phyloP scores from a whole-genome alignment of 129 eudicot genomes.

The Kitagawia praeruptora region DNA sequence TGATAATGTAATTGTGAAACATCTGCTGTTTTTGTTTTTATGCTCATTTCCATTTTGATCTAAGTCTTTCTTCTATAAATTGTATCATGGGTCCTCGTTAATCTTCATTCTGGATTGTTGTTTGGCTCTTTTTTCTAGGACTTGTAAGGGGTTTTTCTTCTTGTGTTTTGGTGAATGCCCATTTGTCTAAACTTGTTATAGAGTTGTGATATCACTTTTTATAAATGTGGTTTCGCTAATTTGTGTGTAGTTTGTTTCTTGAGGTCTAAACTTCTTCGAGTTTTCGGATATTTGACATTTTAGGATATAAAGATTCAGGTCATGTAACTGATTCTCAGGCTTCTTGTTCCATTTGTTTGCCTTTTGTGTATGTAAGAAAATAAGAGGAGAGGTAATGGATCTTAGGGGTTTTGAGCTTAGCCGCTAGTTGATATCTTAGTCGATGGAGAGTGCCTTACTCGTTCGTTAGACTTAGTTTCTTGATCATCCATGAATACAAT shows the following conservation, averaged over 20 bases:
- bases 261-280: background rate
- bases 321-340: slow-evolving; percentile 35
- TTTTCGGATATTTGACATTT: slow-evolving; percentile 13
- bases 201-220: slow-evolving; percentile 8
- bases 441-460: slow-evolving; percentile 28
- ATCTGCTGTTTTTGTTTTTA: slow-evolving; percentile 8
- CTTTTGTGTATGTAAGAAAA: slow-evolving; percentile 24
- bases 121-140: slow-evolving; percentile 2
- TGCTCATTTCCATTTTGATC: slow-evolving; percentile 19
- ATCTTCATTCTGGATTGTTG: background rate
- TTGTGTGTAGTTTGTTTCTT: background rate
- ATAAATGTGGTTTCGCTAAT: slow-evolving; percentile 70
- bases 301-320: slow-evolving; percentile 12
- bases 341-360: slow-evolving; percentile 24
- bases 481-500: slow-evolving; percentile 22
- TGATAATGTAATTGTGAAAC: slow-evolving; percentile 31
- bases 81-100: slow-evolving; percentile 41
- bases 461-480: slow-evolving; percentile 22
- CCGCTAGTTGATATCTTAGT: slow-evolving; percentile 40
- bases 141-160: background rate
- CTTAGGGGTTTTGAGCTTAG: slow-evolving; percentile 25
- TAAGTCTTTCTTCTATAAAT: slow-evolving; percentile 2
- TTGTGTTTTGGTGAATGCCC: slow-evolving; percentile 28
- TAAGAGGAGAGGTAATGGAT: slow-evolving; percentile 31
- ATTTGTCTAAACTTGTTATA: slow-evolving; percentile 26